Evolutionary conservation across 495 filamentous ascomycete genomes (phyloP).

Genomic region (Aspergillus olivimuriae): DNA sequence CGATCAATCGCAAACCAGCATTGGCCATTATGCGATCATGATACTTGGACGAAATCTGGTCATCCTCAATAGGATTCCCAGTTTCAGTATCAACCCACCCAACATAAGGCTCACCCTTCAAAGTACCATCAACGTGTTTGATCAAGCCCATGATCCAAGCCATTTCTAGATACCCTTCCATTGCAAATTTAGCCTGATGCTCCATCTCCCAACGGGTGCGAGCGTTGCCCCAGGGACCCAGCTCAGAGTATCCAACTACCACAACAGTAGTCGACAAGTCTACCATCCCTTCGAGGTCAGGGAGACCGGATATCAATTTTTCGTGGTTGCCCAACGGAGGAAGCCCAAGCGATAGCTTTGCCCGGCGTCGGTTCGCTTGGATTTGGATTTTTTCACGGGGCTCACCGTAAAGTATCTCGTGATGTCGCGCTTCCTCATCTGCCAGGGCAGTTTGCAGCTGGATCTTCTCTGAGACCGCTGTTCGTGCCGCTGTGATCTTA

Average conservation of each 20-base stretch:
- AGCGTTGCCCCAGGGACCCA: constrained; percentile 96
- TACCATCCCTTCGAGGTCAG: constrained; percentile 82
- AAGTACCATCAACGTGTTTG: constrained; percentile 90
- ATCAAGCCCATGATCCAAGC: constrained; percentile 99
- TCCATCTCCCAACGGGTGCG: constrained; percentile 99
- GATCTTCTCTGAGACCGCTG: constrained; percentile 79
- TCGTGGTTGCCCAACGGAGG: constrained; percentile 62
- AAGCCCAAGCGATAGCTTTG: constrained; percentile 93
- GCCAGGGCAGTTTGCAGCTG: constrained; percentile 21
- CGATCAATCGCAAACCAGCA: constrained; percentile 93
- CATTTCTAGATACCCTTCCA: constrained; percentile 98
- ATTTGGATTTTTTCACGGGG: constrained; percentile 47
- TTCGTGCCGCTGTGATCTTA: constrained; percentile 53
- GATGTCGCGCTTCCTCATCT: constrained; percentile 10
- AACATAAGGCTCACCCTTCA: constrained; percentile 91
- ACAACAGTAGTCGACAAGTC: constrained; percentile 95
- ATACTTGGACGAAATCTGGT: constrained; percentile 91
- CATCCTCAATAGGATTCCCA: constrained; percentile 90
- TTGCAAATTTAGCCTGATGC: constrained; percentile 88
- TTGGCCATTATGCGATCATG: constrained; percentile 92
- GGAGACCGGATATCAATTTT: constrained; percentile 37
- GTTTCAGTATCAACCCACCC: constrained; percentile 95
- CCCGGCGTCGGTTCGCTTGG: constrained; percentile 64
- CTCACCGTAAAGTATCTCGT: constrained; percentile 55
- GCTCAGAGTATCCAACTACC: constrained; percentile 91